Evolutionary conservation across 2,329 filamentous ascomycete genomes (phyloP), one percentile per base, ranked within the genome.

Genomic region (Orbilia brochopaga): DNA sequence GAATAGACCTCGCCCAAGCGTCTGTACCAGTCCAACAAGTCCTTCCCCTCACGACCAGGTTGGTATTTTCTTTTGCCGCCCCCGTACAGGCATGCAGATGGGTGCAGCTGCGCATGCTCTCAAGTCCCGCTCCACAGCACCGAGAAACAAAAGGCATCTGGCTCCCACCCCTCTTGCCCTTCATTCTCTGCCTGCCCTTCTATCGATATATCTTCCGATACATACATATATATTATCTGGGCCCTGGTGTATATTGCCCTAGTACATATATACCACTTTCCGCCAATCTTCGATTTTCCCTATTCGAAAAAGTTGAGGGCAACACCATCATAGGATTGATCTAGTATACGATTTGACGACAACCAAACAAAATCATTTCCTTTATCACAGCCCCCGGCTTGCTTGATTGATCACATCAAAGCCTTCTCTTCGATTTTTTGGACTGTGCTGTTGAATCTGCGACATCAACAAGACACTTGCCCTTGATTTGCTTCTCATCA

Each of bases 31-130:
- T 50, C 51, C 52, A 44, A 48, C 44, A 48, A 64, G 54, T 60
- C 59, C 54, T 59, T 60, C 65, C 61, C 67, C 60, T 65, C 59
- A 64, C 60, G 24, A 65, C 59, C 51, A 46, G 55, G 54, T 60
- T 60, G 66, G 59, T 56, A 57, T 72, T 72, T 59, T 52, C 48
- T 69, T 64, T 72, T 72, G 67, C 67, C 67, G 67, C 55, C 60
- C 66, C 67, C 60, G 53, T n/a, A n/a, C n/a, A n/a, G 32, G 24
- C 60, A 24, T 56, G 48, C 55, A 59, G 27, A 56, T 32, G 50
- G 30, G 53, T 70, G 67, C 56, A 65, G 50, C 59, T 72, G 67
- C 60, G 67, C 60, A 64, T 61, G 44, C 67, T 44, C 67, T 62
- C 66, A 52, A 30, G 50, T 32, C 55, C 56, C 55, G 58, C 59